Evolutionary conservation across 768 basidiomycete species (phyloP).

Genomic region (Cubamyces sp.): DNA sequence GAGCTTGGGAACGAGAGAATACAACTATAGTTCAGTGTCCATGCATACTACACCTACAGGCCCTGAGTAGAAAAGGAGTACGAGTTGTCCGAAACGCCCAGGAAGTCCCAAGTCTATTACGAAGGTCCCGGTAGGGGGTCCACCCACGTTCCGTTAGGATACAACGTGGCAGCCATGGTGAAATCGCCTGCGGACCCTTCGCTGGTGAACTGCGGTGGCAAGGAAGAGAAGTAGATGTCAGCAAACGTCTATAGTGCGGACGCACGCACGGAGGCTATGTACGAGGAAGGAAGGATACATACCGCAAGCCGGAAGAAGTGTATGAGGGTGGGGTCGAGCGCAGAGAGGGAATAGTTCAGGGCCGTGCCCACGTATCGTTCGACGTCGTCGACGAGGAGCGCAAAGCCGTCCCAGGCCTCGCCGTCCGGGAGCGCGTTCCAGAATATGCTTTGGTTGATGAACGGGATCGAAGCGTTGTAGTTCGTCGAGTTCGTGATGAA

Average conservation of each 20-base stretch:
- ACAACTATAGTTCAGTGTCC: conserved; percentile 22
- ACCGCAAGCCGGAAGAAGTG: conserved; percentile 85
- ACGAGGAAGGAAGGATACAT: conserved; percentile 37
- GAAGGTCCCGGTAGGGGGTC: conserved; percentile 75
- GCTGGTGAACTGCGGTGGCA: conserved; percentile 48
- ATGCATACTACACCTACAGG: conserved; percentile 14
- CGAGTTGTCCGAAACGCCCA: conserved; percentile 3
- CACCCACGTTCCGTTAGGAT: conserved; percentile 83
- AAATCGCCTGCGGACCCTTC: conserved; percentile 64
- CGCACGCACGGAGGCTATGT: not conserved
- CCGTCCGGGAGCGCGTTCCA: conserved; percentile 42
- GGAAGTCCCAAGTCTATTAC: conserved; percentile 10
- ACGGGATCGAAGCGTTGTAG: conserved; percentile 57
- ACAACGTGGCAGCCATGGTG: conserved; percentile 75
- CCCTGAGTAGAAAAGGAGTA: conserved; percentile 10
- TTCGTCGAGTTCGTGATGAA: conserved; percentile 79
- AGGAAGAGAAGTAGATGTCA: conserved; percentile 17
- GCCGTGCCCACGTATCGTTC: conserved; percentile 73
- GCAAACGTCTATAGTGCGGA: conserved; percentile 1
- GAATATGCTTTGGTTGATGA: conserved; percentile 40
- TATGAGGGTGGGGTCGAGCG: conserved; percentile 59
- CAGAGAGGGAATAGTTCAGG: conserved; percentile 71
- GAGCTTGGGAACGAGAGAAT: conserved; percentile 15
- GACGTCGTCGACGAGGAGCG: conserved; percentile 85
- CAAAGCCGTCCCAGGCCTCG: conserved; percentile 73